Percentiles rank a stretch among this genome's conserved stretches.
phyloP scores from a whole-genome alignment of 192 early-diverging fungal species.

The Lobosporangium transversale region DNA sequence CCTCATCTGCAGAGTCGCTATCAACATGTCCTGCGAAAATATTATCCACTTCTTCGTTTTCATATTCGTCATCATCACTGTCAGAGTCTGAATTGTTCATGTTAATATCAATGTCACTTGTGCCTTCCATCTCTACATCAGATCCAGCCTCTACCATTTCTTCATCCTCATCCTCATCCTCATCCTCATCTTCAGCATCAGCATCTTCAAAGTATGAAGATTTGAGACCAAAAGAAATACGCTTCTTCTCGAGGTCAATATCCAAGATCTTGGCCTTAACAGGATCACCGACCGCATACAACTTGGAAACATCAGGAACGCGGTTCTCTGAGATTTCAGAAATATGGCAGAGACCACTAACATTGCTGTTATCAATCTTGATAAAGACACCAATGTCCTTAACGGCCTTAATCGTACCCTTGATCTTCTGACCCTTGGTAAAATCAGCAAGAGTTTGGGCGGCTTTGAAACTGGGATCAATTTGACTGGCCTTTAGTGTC shows the following conservation, averaged over 20 bases:
- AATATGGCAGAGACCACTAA: constrained; percentile 88
- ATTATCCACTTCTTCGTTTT: constrained; percentile 21
- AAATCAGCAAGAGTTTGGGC: constrained; percentile 72
- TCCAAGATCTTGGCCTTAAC: constrained; percentile 85
- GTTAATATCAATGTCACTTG: constrained; percentile 36
- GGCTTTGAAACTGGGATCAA: constrained; percentile 80
- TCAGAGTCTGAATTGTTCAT: constrained; percentile 50
- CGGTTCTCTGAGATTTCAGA: constrained; percentile 86
- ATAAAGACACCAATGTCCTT: constrained; percentile 86
- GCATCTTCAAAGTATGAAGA: constrained; percentile 81
- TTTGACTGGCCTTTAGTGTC: constrained; percentile 58
- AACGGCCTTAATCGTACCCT: constrained; percentile 79
- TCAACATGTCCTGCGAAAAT: constrained; percentile 45
- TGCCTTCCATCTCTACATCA: constrained; percentile 26
- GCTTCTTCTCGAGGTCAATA: constrained; percentile 74
- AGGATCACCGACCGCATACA: constrained; percentile 86
- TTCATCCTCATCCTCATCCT: constrained; percentile 26
- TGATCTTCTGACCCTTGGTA: constrained; percentile 76
- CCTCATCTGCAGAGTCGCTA: constrained; percentile 32
- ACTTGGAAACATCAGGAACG: constrained; percentile 71
- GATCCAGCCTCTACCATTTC: constrained; percentile 12
- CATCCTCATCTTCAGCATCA: constrained; percentile 57
- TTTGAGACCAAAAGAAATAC: constrained; percentile 83
- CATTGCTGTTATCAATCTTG: constrained; percentile 74
- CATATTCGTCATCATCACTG: constrained; percentile 37